Evolutionary conservation across 768 basidiomycete species (phyloP), one percentile per base, ranked within the genome.

Genomic region (Coprinopsis strossmayeri): DNA sequence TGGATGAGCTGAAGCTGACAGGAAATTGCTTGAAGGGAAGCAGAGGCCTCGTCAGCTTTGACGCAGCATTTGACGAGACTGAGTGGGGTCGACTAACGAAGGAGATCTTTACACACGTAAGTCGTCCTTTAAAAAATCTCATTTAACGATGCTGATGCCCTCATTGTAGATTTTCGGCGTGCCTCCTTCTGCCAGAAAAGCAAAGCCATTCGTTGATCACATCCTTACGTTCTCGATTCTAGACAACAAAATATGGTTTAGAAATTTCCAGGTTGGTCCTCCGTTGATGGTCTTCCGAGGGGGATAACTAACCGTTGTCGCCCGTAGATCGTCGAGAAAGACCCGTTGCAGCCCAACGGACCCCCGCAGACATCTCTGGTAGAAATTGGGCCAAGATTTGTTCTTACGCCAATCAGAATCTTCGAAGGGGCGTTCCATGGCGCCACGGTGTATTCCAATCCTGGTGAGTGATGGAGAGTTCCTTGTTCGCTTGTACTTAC

Each of bases 1-100:
- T 98, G 96, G 96, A 98, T 69, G 96, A 99, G 66, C 75, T 99
- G 55, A 98, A 98, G 72, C 89, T 99, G 94, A 95, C 93, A 5
- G 96, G 96, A 26, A 98, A 99, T 65, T 99, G 96, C 66, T 67
- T 99, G 56, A 96, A 95, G 68, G 96, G 96, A 15, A 90, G 89
- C 59, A 72, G 96, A 46, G 95, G 94, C 3, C 69, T 98, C 46
- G 69, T 98, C 55, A 90, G 88, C 61, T 99, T 99, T 63, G 94
- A 96, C 67, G 79, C 83, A 52, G 79, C 73, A 35, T 98, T 96
- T 65, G 91, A 97, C 39, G 81, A 88, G 45, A 85, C 79, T 45
- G 91, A 87, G 68, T 93, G 86, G 82, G 88, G 84, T 28, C 78
- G 74, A 53, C 65, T 94, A 60, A 84, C 86, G 50, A 97, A 94